Evolutionary conservation across 768 basidiomycete species (phyloP).

Genomic region (Leccinum incarnatum): DNA sequence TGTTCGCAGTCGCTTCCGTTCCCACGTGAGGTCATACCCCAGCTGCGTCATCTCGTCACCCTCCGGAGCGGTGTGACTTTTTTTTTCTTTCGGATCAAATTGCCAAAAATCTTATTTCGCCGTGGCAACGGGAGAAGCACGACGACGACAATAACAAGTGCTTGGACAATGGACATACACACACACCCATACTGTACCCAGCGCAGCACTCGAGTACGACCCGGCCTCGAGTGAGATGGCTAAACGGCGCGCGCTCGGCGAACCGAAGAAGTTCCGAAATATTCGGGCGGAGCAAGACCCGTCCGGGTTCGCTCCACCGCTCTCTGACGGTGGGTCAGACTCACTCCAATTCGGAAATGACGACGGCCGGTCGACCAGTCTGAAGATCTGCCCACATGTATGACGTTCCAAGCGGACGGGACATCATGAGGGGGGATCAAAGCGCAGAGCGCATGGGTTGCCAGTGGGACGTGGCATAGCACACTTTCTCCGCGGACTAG

Average conservation of each 20-base stretch:
- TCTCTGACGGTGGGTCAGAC: not conserved
- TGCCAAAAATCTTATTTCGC: slow-evolving; percentile 25
- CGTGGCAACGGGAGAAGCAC: slow-evolving; percentile 6
- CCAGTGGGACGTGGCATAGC: not conserved
- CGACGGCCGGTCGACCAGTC: not conserved
- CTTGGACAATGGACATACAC: not conserved
- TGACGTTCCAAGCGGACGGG: not conserved
- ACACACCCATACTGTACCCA: not conserved
- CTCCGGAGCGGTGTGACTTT: not conserved
- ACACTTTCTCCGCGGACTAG: not conserved
- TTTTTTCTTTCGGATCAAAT: slow-evolving; percentile 26
- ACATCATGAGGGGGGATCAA: not conserved
- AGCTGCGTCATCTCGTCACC: slow-evolving; percentile 28
- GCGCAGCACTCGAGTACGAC: not conserved
- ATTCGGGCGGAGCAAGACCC: not conserved
- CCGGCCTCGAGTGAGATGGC: not conserved
- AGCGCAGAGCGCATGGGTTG: not conserved
- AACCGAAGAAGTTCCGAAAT: not conserved
- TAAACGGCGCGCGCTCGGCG: not conserved
- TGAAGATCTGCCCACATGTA: not conserved
- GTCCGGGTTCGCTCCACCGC: not conserved
- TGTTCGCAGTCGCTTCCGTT: not conserved
- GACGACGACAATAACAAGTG: not conserved
- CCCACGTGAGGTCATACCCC: slow-evolving; percentile 19
- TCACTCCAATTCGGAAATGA: slow-evolving; percentile 2